Evolutionary conservation across 2,329 filamentous ascomycete genomes (phyloP).

Genomic region (Fusarium goolgardi): DNA sequence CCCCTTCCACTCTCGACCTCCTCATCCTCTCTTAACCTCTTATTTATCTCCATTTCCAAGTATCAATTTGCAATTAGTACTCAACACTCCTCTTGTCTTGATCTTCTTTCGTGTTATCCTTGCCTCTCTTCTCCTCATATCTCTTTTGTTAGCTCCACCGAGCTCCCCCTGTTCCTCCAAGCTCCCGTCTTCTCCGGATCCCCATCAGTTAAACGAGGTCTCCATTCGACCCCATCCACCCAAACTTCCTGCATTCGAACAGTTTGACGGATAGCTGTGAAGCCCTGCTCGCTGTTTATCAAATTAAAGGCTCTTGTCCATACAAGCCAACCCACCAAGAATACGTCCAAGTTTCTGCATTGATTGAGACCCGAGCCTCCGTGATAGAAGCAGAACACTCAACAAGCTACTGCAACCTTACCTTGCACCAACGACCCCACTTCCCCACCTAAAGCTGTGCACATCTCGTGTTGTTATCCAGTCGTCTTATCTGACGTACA

Average conservation of each 20-base stretch:
- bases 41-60: slow-evolving; percentile 11
- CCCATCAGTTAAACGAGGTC: slow-evolving; percentile 26
- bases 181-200: slow-evolving; percentile 31
- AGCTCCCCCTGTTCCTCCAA: slow-evolving; percentile 31
- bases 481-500: slow-evolving; percentile 48
- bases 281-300: not conserved
- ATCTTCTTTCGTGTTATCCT: slow-evolving; percentile 15
- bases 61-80: slow-evolving; percentile 33
- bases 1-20: slow-evolving; percentile 4
- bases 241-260: not conserved
- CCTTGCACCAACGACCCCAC: slow-evolving; percentile 45
- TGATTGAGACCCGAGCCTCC: slow-evolving; percentile 23
- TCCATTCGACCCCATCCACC: slow-evolving; percentile 8
- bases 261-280: not conserved
- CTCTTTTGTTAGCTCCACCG: slow-evolving; percentile 35
- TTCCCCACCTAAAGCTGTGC: slow-evolving; percentile 44
- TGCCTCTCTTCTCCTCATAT: slow-evolving; percentile 19
- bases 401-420: slow-evolving; percentile 43
- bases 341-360: slow-evolving; percentile 12
- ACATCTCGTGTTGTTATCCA: slow-evolving; percentile 41
- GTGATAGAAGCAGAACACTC: slow-evolving; percentile 30
- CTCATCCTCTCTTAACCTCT: slow-evolving; percentile 3
- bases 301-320: not conserved
- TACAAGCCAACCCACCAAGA: not conserved
- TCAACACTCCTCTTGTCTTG: slow-evolving; percentile 4